Evolutionary conservation across 2,329 filamentous ascomycete species (phyloP), one percentile per base, ranked within the genome.

Genomic region (Paecilomyces sp.): DNA sequence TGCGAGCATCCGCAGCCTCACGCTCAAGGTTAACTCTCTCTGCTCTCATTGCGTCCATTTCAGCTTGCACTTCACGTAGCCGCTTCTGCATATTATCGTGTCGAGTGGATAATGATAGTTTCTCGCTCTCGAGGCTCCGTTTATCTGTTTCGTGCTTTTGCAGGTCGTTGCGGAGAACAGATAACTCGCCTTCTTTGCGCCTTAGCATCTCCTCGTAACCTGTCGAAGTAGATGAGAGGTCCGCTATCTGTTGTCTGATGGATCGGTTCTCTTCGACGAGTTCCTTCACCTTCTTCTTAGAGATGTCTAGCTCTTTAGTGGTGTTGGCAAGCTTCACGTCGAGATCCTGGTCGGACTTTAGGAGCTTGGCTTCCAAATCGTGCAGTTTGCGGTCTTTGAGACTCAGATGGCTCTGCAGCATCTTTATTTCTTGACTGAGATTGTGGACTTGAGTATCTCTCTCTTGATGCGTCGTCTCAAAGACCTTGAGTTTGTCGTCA

Each of bases 121-220:
- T 92, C 70, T 97, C 91, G 2, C 89, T 84, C 64, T 96, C 91
- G 36, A 96, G 86, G 13, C 82, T 82, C 62, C 86, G 87, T 31
- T 88, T 89, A 67, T 97, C 92, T 57, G 87, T 85, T 71, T 96
- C 90, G 65, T 89, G 88, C 64, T 88, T 91, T 72, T 89, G 90
- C 63, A 92, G 85, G 72, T 99, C 94, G 11, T 87, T 86, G 66
- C 92, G 91, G 34, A 97, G 82, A 54, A 97, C 83, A 0, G 88
- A 84, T 22, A 99, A 80, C 70, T 99, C 95, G 72, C 92, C 96
- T 71, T 99, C 94, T 73, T 97, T 99, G 61, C 90, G 88, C 25
- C 92, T 85, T 25, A 99, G 89, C 52, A 97, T 84, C 67, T 97
- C 93, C 74, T 99, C 94, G 65, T 96, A 97, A 70, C 92, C 91